Evolutionary conservation across 2,329 filamentous ascomycete species (phyloP).

Genomic region (Arachnomyces sp.): DNA sequence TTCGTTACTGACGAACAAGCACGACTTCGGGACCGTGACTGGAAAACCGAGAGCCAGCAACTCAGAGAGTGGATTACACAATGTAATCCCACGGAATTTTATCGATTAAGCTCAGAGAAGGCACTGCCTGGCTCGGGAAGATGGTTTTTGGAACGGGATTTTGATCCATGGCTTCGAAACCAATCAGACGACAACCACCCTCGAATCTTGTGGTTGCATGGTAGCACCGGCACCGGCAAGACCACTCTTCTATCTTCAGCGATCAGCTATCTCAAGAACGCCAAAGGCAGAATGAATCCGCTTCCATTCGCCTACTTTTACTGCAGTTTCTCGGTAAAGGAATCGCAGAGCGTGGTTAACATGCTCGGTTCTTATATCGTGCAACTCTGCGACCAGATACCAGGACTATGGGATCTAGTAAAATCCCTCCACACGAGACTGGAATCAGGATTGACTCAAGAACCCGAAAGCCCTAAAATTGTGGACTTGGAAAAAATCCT

Average conservation of each 20-base stretch:
- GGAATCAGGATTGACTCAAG: background rate
- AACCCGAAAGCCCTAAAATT: background rate
- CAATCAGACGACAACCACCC: too few species aligned
- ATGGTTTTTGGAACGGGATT: too few species aligned
- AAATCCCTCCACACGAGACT: background rate
- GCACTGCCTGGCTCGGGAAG: background rate
- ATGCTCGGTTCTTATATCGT: conserved; percentile 1
- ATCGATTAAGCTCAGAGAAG: background rate
- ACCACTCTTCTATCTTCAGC: too few species aligned
- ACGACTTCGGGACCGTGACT: background rate
- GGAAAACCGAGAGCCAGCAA: background rate
- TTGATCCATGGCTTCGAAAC: background rate
- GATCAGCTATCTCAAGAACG: background rate
- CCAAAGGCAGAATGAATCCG: too few species aligned
- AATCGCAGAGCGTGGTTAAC: background rate
- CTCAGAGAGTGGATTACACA: background rate
- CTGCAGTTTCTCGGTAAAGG: background rate
- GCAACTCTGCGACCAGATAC: conserved; percentile 1
- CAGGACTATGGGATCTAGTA: background rate
- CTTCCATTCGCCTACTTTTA: too few species aligned
- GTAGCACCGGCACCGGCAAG: too few species aligned
- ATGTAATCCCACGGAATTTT: too few species aligned
- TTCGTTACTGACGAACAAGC: background rate
- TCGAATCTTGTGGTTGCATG: too few species aligned
- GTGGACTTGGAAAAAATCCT: background rate